Evolutionary conservation across 2,329 filamentous ascomycete genomes (phyloP).

Genomic region (Decorospora gaudefroyi): DNA sequence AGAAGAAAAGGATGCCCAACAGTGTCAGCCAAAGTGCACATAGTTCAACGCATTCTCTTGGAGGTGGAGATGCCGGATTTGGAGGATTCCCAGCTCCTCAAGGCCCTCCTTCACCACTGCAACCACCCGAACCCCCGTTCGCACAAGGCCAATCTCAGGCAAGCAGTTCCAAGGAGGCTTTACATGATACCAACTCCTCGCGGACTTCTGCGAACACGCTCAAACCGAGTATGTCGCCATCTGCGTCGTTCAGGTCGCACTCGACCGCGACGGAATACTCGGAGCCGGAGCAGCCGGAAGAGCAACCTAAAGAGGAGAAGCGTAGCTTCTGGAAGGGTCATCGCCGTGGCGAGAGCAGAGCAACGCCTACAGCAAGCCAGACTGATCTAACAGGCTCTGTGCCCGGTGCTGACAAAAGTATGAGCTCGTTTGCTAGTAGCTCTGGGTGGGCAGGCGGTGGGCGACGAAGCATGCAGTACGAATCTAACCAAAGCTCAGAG

Average conservation of each 20-base stretch:
- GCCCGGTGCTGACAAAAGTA: constrained; percentile 46
- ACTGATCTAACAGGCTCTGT: constrained; percentile 45
- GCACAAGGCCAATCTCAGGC: constrained; percentile 33
- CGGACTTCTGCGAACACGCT: constrained; percentile 58
- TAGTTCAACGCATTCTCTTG: constrained; percentile 82
- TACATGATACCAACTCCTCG: constrained; percentile 49
- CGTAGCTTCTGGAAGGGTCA: constrained; percentile 75
- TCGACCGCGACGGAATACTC: constrained; percentile 75
- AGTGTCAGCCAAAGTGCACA: constrained; percentile 84
- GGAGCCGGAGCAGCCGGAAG: constrained; percentile 74
- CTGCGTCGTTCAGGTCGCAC: constrained; percentile 74
- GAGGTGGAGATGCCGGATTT: constrained; percentile 37
- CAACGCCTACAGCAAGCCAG: constrained; percentile 45
- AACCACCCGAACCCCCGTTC: constrained; percentile 39
- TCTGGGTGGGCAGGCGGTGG: constrained; percentile 34
- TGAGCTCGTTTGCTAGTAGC: constrained; percentile 47
- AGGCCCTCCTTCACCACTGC: constrained; percentile 39
- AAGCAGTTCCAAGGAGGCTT: constrained; percentile 32
- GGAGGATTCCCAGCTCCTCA: constrained; percentile 17
- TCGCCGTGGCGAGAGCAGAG: constrained; percentile 42
- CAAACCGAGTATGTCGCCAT: constrained; percentile 71
- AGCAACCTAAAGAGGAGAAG: constrained; percentile 57
- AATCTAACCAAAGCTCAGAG: constrained; percentile 37
- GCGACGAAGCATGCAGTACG: constrained; percentile 42
- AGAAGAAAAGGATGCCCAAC: constrained; percentile 77